phyloP scores from a whole-genome alignment of 176 grass and related monocot genomes.

The Zoysia pacifica region DNA sequence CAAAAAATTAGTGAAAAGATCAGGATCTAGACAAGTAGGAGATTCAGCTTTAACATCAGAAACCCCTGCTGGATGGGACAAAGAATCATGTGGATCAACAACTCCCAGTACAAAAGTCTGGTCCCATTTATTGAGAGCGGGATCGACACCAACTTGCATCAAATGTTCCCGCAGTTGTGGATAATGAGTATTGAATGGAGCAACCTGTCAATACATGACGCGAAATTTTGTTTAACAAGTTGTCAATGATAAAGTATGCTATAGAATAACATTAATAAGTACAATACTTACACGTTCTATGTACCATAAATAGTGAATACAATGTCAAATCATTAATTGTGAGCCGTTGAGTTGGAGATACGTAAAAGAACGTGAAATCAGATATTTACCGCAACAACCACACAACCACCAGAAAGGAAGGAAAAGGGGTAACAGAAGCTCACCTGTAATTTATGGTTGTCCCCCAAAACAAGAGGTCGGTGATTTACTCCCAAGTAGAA shows the following conservation, averaged over 20 bases:
- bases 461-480: slow-evolving; percentile 82
- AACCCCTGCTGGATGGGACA: slow-evolving; percentile 88
- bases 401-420: background rate
- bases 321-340: background rate
- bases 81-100: slow-evolving; percentile 89
- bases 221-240: slow-evolving; percentile 8
- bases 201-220: slow-evolving; percentile 68
- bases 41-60: slow-evolving; percentile 94
- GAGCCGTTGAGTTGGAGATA: background rate
- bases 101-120: slow-evolving; percentile 86
- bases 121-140: slow-evolving; percentile 85
- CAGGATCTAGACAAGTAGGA: slow-evolving; percentile 80
- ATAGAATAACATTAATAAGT: too few species aligned
- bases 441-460: slow-evolving; percentile 99
- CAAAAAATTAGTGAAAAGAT: slow-evolving; percentile 91
- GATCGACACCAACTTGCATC: slow-evolving; percentile 74
- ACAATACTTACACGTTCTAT: too few species aligned
- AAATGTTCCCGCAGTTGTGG: slow-evolving; percentile 75
- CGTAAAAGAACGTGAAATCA: background rate
- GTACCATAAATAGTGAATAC: background rate
- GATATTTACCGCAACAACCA: background rate
- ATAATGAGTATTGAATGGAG: slow-evolving; percentile 97
- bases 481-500: slow-evolving; percentile 96
- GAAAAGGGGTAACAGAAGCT: slow-evolving; percentile 37
- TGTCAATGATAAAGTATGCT: background rate